Evolutionary conservation across 257 asterid genomes (phyloP).

Genomic region (Catharanthus roseus): DNA sequence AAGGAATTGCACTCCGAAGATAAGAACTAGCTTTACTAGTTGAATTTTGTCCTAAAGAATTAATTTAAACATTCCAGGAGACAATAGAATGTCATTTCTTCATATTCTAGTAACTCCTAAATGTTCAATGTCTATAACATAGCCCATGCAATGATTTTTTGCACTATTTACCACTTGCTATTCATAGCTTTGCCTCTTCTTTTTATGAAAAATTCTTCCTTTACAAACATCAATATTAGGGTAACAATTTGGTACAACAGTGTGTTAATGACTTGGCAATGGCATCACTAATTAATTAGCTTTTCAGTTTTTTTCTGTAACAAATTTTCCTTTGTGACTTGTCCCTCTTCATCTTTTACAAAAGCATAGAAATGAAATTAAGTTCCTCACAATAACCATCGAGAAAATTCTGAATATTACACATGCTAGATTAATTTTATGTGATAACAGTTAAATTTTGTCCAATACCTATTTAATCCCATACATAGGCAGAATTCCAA

Average conservation of each 20-base stretch:
- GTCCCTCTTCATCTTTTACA: background rate
- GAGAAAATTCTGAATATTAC: background rate
- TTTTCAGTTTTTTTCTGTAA: background rate
- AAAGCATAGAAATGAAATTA: background rate
- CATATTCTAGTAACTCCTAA: background rate
- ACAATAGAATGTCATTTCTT: background rate
- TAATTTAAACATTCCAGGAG: too few relatives aligned
- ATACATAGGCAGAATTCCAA: background rate
- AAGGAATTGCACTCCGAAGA: background rate
- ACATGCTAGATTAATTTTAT: background rate
- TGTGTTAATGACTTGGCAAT: background rate
- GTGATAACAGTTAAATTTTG: background rate
- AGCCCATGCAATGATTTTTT: too few relatives aligned
- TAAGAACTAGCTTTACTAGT: background rate
- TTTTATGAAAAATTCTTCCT: background rate
- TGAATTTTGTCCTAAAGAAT: background rate
- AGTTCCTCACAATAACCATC: background rate
- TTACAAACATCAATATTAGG: background rate
- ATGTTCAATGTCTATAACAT: background rate
- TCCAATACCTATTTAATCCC: background rate
- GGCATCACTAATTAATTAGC: background rate
- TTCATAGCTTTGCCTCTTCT: background rate
- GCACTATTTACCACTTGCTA: too few relatives aligned
- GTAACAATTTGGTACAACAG: background rate
- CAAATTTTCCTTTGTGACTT: background rate